Conservation (phyloP, 2,329 filamentous ascomycete genomes). For the Bipolaris victoriae region DNA sequence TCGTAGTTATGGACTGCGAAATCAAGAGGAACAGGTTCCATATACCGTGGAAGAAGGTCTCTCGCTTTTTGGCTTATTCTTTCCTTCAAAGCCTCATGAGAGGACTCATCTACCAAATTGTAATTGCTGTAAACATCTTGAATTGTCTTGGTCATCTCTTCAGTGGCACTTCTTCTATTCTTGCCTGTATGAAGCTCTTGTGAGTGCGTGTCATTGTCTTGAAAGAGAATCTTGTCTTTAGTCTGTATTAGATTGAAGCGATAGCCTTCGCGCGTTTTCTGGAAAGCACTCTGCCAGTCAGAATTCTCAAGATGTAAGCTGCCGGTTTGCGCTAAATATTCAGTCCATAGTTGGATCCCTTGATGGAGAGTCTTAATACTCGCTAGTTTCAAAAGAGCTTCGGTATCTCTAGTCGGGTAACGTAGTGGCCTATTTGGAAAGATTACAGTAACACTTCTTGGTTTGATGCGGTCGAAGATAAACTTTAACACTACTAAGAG, state of each 20-base stretch:
- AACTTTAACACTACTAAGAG: slow-evolving; percentile 9
- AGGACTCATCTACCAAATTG: background rate
- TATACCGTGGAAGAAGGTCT: slow-evolving; percentile 13
- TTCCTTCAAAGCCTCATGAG: slow-evolving; percentile 11
- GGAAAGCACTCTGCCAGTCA: slow-evolving; percentile 1
- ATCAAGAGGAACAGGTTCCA: slow-evolving; percentile 15
- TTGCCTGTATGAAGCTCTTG: background rate
- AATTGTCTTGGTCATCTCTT: slow-evolving; percentile 12
- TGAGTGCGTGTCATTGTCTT: background rate
- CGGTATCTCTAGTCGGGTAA: background rate
- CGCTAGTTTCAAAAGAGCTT: slow-evolving; percentile 2
- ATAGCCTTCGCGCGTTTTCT: slow-evolving; percentile 1
- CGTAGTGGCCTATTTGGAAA: slow-evolving; percentile 9
- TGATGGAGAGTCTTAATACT: slow-evolving; percentile 4
- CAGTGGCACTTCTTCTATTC: slow-evolving; percentile 10
- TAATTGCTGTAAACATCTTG: slow-evolving; percentile 9
- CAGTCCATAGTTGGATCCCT: slow-evolving; percentile 3
- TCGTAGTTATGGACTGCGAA: slow-evolving; percentile 17
- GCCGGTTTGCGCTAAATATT: slow-evolving; percentile 1
- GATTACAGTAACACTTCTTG: slow-evolving; percentile 2
- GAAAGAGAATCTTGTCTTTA: background rate
- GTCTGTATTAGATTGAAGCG: background rate
- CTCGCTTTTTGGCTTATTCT: slow-evolving; percentile 15
- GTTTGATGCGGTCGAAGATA: slow-evolving; percentile 5
- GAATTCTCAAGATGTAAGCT: background rate